Percentiles rank a stretch among this genome's conserved stretches.
Conservation (phyloP, 257 asterid genomes). For the Nicotiana obtusifolia region DNA sequence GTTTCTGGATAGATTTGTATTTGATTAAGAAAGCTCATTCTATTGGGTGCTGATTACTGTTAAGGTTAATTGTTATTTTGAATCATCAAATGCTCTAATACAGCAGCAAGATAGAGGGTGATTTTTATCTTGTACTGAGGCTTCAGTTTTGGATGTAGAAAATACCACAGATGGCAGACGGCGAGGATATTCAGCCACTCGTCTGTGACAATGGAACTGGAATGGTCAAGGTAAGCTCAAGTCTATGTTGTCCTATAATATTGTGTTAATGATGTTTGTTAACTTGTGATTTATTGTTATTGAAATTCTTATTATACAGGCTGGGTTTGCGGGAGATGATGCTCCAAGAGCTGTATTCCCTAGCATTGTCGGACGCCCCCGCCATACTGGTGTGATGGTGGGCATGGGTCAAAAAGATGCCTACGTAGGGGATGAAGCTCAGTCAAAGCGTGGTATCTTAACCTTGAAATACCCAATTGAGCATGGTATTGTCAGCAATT, state of each 20-base stretch:
- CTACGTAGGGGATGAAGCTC: background rate
- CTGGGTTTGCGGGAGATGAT: background rate
- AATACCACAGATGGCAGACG: background rate
- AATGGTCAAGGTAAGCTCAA: background rate
- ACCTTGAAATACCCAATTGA: background rate
- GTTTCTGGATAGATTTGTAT: too few relatives aligned
- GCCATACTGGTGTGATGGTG: background rate
- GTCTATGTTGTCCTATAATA: too few relatives aligned
- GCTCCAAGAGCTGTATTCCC: background rate
- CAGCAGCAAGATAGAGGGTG: too few relatives aligned
- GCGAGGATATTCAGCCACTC: background rate
- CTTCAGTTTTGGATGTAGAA: too few relatives aligned
- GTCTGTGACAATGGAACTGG: background rate
- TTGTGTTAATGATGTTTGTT: too few relatives aligned
- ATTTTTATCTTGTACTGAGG: too few relatives aligned
- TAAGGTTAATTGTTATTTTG: too few relatives aligned
- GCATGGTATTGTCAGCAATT: background rate
- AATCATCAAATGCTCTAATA: too few relatives aligned
- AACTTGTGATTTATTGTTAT: too few relatives aligned
- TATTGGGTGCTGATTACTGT: too few relatives aligned
- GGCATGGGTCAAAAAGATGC: background rate
- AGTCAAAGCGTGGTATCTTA: background rate
- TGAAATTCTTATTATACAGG: background rate
- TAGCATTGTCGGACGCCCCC: background rate
- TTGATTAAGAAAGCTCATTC: too few relatives aligned